Conservation (phyloP, 2,329 filamentous ascomycete genomes). For the Ceratocystis eucalypticola region DNA sequence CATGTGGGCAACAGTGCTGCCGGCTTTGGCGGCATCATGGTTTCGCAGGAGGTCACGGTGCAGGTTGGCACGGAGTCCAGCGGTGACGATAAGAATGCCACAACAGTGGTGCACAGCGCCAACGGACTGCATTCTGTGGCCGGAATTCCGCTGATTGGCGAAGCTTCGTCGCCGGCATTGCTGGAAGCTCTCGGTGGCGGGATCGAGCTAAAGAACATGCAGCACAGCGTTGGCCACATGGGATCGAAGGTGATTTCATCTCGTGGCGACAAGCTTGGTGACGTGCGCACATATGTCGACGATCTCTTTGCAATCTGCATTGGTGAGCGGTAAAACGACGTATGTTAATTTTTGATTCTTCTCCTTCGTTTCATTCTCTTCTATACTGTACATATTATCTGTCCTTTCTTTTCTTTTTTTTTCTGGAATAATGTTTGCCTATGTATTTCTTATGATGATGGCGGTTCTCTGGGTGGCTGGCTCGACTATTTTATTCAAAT, state of each 20-base stretch:
- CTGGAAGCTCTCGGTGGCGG: slow-evolving; percentile 6
- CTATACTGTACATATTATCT: neutral
- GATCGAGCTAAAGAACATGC: slow-evolving; percentile 19
- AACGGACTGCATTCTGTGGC: slow-evolving; percentile 4
- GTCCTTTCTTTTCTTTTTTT: neutral
- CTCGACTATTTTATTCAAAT: neutral
- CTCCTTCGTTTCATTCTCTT: neutral
- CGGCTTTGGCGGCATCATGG: slow-evolving; percentile 44
- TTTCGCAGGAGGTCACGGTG: slow-evolving; percentile 47
- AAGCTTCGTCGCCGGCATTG: slow-evolving; percentile 7
- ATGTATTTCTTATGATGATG: neutral
- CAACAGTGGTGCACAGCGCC: neutral
- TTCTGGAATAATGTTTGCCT: neutral
- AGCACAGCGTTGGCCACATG: slow-evolving; percentile 23
- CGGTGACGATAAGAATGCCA: slow-evolving; percentile 21
- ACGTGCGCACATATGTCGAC: slow-evolving; percentile 33
- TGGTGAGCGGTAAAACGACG: slow-evolving; percentile 11
- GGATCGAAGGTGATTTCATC: slow-evolving; percentile 22
- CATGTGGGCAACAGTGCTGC: slow-evolving; percentile 17
- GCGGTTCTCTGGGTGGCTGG: neutral
- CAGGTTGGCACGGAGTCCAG: slow-evolving; percentile 25
- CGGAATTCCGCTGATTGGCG: slow-evolving; percentile 15
- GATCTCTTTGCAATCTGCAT: slow-evolving; percentile 26
- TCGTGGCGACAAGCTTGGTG: slow-evolving; percentile 26
- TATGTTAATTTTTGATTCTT: neutral